These are phyloP conservation scores for Casaregolazyma lundiana DNA, from an alignment of 1,139 yeast species.

Conservation along the genomic window DNA sequence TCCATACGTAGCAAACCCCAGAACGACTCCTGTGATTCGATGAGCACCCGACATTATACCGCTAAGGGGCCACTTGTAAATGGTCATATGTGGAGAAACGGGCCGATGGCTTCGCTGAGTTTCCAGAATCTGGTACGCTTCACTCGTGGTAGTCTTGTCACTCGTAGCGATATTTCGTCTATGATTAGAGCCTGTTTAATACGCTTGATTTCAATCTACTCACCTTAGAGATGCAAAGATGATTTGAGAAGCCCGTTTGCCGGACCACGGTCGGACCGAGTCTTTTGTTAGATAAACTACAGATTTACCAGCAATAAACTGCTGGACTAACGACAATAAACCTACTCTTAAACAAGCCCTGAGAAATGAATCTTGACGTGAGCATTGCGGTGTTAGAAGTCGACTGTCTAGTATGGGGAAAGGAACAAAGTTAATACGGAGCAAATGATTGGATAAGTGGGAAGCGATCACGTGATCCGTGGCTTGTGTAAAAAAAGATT, in stretches of 20 bases:
- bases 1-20: conserved; percentile 71
- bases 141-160: conserved; percentile 55
- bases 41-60: conserved; percentile 76
- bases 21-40: conserved; percentile 80
- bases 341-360: conserved; percentile 1
- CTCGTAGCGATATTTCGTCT: conserved; percentile 11
- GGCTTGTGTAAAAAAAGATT: neutral
- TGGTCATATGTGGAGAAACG: conserved; percentile 80
- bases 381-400: neutral
- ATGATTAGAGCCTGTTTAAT: neutral
- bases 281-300: too few species aligned
- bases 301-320: too few species aligned
- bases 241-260: conserved; percentile 18
- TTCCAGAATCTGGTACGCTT: conserved; percentile 65
- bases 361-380: conserved; percentile 4
- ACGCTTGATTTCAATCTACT: conserved; percentile 1
- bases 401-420: neutral
- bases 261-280: conserved; percentile 16
- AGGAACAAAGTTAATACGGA: neutral
- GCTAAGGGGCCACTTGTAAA: conserved; percentile 87
- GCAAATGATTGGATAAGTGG: conserved; percentile 3
- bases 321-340: neutral
- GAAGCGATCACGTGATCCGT: neutral
- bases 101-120: conserved; percentile 89
- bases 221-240: conserved; percentile 17